phyloP scores from a whole-genome alignment of 768 basidiomycete genomes.

The Suillus hirtellus region DNA sequence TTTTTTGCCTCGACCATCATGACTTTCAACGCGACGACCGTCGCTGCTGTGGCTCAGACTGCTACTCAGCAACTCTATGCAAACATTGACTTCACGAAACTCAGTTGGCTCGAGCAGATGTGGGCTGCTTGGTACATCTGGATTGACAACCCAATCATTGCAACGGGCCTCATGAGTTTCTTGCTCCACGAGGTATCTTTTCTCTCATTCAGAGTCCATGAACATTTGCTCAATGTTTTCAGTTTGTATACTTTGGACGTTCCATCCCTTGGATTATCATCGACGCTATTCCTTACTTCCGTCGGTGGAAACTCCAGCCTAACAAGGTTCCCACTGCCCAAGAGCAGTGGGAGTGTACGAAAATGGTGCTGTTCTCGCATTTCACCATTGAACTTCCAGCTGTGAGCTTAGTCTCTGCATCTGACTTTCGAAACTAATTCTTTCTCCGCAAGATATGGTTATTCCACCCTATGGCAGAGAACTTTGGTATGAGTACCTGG shows the following conservation, averaged over 20 bases:
- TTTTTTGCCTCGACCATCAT: slow-evolving; percentile 28
- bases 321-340: slow-evolving; percentile 73
- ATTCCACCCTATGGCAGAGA: slow-evolving; percentile 88
- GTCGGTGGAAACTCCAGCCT: slow-evolving; percentile 91
- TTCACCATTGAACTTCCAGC: slow-evolving; percentile 93
- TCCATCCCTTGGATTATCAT: slow-evolving; percentile 95
- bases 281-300: slow-evolving; percentile 92
- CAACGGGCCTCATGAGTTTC: slow-evolving; percentile 93
- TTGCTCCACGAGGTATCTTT: slow-evolving; percentile 84
- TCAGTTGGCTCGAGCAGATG: slow-evolving; percentile 71
- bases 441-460: slow-evolving; percentile 68
- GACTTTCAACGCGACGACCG: slow-evolving; percentile 41
- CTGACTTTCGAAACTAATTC: neutral
- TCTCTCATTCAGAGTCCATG: slow-evolving; percentile 6
- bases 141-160: slow-evolving; percentile 87
- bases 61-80: slow-evolving; percentile 52
- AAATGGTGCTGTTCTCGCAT: slow-evolving; percentile 90
- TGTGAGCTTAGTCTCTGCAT: slow-evolving; percentile 42
- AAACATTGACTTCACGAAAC: slow-evolving; percentile 55
- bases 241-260: slow-evolving; percentile 97
- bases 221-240: neutral
- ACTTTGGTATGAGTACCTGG: slow-evolving; percentile 87
- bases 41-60: slow-evolving; percentile 18
- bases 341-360: slow-evolving; percentile 96
- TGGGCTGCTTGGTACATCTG: slow-evolving; percentile 88